Conservation (phyloP, 2,329 filamentous ascomycete genomes). For the Coniochaeta sp. region DNA sequence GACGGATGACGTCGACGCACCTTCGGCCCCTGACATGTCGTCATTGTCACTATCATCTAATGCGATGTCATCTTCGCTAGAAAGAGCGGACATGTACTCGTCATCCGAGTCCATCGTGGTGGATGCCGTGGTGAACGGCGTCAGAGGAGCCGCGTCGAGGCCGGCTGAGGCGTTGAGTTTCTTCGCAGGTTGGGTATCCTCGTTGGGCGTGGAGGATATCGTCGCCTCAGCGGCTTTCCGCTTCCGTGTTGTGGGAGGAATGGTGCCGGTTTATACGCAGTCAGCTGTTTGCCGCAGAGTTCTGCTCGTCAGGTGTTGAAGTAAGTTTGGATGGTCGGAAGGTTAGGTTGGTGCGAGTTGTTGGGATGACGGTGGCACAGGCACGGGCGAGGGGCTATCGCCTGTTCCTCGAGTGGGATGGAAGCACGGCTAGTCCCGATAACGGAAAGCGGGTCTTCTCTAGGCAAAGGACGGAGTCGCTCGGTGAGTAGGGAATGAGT, state of each 20-base stretch:
- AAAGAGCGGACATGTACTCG: conserved; percentile 80
- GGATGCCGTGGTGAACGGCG: conserved; percentile 45
- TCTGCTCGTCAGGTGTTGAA: neutral
- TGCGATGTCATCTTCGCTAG: conserved; percentile 68
- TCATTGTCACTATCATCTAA: conserved; percentile 74
- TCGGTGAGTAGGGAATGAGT: neutral
- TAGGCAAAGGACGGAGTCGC: neutral
- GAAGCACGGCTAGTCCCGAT: neutral
- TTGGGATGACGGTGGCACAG: neutral
- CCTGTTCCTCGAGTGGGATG: neutral
- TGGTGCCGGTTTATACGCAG: conserved; percentile 31
- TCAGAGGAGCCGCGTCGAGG: conserved; percentile 44
- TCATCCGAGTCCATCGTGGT: conserved; percentile 89
- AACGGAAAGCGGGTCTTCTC: neutral
- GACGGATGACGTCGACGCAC: conserved; percentile 21
- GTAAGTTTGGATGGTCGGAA: neutral
- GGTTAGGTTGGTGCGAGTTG: neutral
- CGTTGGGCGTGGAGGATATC: conserved; percentile 35
- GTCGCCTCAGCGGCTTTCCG: conserved; percentile 60
- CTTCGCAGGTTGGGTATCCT: conserved; percentile 34
- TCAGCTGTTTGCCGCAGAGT: neutral
- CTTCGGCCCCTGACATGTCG: conserved; percentile 44
- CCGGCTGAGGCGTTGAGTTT: conserved; percentile 46
- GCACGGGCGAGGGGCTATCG: neutral
- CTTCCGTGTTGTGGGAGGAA: conserved; percentile 53